Base-by-base conservation (phyloP, 2,329 filamentous ascomycete species). In the Sarocladiaceae sp. region DNA sequence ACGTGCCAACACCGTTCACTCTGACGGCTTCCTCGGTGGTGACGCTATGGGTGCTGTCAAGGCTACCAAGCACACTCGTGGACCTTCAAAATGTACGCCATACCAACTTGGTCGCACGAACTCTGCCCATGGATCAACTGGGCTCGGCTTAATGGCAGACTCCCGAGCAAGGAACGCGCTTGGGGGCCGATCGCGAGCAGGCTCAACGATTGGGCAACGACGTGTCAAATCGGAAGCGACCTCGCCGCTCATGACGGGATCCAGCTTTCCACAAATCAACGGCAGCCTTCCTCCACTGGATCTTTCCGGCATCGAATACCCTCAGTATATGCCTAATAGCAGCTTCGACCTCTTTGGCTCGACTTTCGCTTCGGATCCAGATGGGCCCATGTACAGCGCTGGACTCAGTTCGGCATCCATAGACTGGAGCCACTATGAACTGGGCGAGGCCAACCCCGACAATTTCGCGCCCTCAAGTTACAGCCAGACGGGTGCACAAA, bases 1-100 rank as follows among this genome's bases (percentile, higher is more conserved):
- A 52, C 70, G 79, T 50, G 76, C 81, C 47, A 77, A 79, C 56
- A 82, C 79, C 33, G 71, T 76, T 44, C 78, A 78, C 53, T 80
- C 79, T 4, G 80, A 83, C 48, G 72, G 69, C 44, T 61, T 73
- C 47, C 61, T 83, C 45, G 72, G 72, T 39, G 78, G 81, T 51
- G 80, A 83, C 55, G 72, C 80, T 51, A 74, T 82, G 54, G 79
- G 79, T 42, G 76, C 82, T 54, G 79, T 80, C 65, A 82, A 79
- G 55, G 74, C 79, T 13, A 66, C 72, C 11, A 81, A 80, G 64
- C 76, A 76, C 60, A 70, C 73, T 54, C 77, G 77, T 51, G 71
- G 73, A 24, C 72, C 77, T 23, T 78, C 82, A 51, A 81, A 82
- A 59, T 74, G 70, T 52, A 76, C 76, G 24, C 78, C 80, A 16